These are phyloP conservation scores for Cercis canadensis DNA, from an alignment of 306 rosid species.

Conservation along the genomic window DNA sequence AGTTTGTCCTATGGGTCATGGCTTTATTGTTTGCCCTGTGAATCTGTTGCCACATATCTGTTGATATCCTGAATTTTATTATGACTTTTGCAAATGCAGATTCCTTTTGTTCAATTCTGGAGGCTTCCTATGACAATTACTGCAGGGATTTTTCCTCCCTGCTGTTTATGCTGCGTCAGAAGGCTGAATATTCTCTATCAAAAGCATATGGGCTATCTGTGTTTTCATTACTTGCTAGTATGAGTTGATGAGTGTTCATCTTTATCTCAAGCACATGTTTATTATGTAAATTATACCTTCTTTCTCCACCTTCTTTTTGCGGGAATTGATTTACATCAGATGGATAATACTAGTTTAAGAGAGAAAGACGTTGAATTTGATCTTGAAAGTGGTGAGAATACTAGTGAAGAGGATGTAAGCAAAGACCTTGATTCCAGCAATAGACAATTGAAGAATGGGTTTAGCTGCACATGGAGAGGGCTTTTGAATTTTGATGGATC, in stretches of 20 bases:
- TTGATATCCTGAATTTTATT: background rate
- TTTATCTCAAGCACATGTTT: background rate
- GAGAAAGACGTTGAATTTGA: constrained; percentile 51
- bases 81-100: constrained; percentile 1
- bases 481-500: constrained; percentile 52
- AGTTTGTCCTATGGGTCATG: background rate
- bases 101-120: background rate
- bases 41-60: background rate
- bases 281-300: background rate
- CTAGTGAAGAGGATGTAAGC: constrained; percentile 68
- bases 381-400: constrained; percentile 62
- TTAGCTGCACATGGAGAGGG: constrained; percentile 52
- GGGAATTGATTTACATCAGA: constrained; percentile 43
- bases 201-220: background rate
- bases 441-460: constrained; percentile 44
- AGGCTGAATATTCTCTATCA: background rate
- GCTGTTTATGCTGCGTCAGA: background rate
- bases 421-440: constrained; percentile 44
- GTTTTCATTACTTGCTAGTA: background rate
- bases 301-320: constrained; percentile 17
- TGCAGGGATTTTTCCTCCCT: background rate
- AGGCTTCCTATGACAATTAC: background rate
- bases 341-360: constrained; percentile 44
- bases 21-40: background rate
- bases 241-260: background rate